A percentile compares a stretch with the other conserved stretches of the same genome.
phyloP scores from a whole-genome alignment of 2,329 filamentous ascomycete genomes.

The Amylocarpus encephaloides region DNA sequence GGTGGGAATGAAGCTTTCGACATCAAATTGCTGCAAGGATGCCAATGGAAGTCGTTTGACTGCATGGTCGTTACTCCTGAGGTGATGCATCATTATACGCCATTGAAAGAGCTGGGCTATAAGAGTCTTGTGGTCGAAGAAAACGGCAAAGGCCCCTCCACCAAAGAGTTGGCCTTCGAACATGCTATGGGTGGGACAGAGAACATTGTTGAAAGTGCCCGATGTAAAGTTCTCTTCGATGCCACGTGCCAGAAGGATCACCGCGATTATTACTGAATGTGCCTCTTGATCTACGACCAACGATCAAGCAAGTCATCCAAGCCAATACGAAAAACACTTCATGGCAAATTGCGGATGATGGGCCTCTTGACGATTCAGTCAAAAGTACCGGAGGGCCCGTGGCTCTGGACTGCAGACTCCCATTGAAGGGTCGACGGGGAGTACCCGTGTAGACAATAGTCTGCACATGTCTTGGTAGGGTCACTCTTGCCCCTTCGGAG shows the following conservation, averaged over 20 bases:
- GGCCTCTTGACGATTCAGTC: too few species aligned
- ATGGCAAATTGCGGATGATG: too few species aligned
- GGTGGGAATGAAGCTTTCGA: conserved; percentile 3
- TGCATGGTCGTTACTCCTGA: conserved; percentile 1
- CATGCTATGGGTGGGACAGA: conserved; percentile 2
- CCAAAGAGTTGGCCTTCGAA: conserved; percentile 1
- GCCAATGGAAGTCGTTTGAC: neutral
- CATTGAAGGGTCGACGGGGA: too few species aligned
- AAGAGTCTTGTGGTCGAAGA: neutral
- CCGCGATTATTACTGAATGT: neutral
- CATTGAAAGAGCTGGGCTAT: conserved; percentile 2
- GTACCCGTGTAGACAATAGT: too few species aligned
- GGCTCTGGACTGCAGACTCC: too few species aligned
- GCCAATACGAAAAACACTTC: too few species aligned
- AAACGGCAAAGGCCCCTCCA: neutral
- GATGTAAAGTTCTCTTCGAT: conserved; percentile 1
- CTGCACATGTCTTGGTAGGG: too few species aligned
- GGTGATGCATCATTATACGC: conserved; percentile 2
- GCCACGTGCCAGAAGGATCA: conserved; percentile 1
- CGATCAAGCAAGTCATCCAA: too few species aligned
- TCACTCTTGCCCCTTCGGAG: too few species aligned
- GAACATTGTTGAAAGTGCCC: conserved; percentile 3
- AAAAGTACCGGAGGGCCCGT: too few species aligned
- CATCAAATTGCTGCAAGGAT: neutral
- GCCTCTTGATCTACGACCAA: too few species aligned